Conservation (phyloP, 441 rosid genomes). For the Metrosideros polymorpha region DNA sequence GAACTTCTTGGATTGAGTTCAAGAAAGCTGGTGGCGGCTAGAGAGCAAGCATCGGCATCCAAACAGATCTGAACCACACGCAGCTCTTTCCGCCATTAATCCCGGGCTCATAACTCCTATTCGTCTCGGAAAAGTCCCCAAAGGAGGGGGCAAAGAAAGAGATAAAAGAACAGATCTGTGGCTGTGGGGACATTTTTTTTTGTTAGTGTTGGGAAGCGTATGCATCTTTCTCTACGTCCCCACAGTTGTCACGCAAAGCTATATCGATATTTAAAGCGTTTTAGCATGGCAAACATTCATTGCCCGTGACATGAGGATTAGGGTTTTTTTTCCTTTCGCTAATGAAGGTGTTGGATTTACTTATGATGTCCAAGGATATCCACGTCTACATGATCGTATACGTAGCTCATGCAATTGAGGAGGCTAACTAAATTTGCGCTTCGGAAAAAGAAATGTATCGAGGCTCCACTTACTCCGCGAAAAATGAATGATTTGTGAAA, state of each 20-base stretch:
- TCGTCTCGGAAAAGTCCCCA: neutral
- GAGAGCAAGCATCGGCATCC: neutral
- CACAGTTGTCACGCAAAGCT: neutral
- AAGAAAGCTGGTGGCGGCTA: neutral
- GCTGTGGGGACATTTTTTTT: neutral
- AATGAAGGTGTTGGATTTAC: neutral
- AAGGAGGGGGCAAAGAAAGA: neutral
- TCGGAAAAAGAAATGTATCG: neutral
- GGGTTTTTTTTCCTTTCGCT: neutral
- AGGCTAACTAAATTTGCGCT: neutral
- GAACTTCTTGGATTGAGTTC: neutral
- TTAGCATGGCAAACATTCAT: neutral
- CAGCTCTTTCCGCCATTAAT: neutral
- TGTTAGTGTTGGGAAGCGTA: neutral
- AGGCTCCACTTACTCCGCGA: rapidly evolving
- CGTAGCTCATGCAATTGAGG: neutral
- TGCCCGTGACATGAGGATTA: neutral
- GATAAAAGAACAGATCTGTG: neutral
- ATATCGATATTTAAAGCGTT: neutral
- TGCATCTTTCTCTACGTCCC: neutral
- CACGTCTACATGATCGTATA: neutral
- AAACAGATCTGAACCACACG: neutral
- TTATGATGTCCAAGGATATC: neutral
- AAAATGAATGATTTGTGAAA: neutral
- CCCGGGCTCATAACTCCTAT: neutral